phyloP scores from a whole-genome alignment of 2,329 filamentous ascomycete genomes.

The Trichoderma sp. region DNA sequence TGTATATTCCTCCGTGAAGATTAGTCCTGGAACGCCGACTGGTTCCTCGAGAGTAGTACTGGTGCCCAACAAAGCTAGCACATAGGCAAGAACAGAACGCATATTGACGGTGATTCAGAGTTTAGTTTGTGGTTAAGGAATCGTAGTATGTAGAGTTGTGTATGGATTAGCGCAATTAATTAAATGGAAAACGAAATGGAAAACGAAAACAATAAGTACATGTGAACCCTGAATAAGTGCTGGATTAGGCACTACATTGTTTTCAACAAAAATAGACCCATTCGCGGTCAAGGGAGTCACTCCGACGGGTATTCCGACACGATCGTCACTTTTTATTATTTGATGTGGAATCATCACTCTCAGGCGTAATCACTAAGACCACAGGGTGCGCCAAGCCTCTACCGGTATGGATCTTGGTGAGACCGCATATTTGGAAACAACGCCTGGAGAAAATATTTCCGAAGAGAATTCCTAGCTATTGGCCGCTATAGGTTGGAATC shows the following conservation, averaged over 20 bases:
- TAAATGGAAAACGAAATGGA: background rate
- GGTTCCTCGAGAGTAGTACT: background rate
- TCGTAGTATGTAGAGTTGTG: background rate
- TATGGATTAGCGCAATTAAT: background rate
- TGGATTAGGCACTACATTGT: background rate
- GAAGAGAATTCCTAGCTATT: background rate
- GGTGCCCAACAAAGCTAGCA: background rate
- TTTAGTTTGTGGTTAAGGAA: background rate
- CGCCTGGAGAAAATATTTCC: background rate
- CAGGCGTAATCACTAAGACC: background rate
- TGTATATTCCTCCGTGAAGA: background rate
- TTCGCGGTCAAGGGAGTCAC: background rate
- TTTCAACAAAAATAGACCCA: background rate
- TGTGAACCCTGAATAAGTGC: background rate
- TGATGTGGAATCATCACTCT: constrained; percentile 9
- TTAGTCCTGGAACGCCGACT: background rate
- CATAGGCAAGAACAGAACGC: background rate
- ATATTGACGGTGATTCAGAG: background rate
- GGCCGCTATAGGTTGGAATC: background rate
- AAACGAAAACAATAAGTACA: background rate
- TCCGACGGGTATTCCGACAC: background rate
- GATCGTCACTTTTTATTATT: background rate
- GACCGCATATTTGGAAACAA: background rate
- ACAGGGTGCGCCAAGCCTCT: background rate
- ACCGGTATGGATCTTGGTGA: background rate